Evolutionary conservation across 2,329 filamentous ascomycete genomes (phyloP).

Genomic region (Fusarium hainanense): DNA sequence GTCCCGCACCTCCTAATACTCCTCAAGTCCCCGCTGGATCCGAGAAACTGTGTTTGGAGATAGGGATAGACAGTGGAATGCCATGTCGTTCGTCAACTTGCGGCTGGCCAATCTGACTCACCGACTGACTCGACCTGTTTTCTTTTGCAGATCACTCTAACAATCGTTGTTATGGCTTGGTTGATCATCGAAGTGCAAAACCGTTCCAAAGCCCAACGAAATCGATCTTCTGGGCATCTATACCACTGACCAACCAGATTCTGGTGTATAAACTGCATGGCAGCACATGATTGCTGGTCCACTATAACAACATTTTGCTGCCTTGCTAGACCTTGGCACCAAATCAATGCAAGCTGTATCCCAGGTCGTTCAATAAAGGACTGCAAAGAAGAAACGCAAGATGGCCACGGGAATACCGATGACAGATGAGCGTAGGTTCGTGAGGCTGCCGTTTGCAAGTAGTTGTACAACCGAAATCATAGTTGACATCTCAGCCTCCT

Average conservation of each 20-base stretch:
- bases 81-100: neutral
- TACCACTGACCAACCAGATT: slow-evolving; percentile 2
- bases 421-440: neutral
- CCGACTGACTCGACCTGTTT: neutral
- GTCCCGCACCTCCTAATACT: slow-evolving; percentile 11
- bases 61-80: slow-evolving; percentile 1
- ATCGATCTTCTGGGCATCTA: neutral
- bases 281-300: slow-evolving; percentile 8
- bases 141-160: slow-evolving; percentile 2
- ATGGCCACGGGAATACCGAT: neutral
- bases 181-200: neutral
- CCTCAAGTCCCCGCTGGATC: neutral
- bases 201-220: neutral
- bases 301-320: neutral
- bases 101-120: neutral
- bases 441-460: neutral
- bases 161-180: neutral
- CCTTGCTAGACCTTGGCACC: neutral
- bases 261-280: neutral
- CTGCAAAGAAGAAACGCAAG: neutral
- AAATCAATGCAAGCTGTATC: neutral
- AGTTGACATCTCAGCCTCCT: neutral
- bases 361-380: neutral
- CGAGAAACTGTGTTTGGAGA: neutral
- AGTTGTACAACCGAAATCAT: neutral